Evolutionary conservation across 208 protist species (phyloP).

Genomic region (Trichomonas gallinae): DNA sequence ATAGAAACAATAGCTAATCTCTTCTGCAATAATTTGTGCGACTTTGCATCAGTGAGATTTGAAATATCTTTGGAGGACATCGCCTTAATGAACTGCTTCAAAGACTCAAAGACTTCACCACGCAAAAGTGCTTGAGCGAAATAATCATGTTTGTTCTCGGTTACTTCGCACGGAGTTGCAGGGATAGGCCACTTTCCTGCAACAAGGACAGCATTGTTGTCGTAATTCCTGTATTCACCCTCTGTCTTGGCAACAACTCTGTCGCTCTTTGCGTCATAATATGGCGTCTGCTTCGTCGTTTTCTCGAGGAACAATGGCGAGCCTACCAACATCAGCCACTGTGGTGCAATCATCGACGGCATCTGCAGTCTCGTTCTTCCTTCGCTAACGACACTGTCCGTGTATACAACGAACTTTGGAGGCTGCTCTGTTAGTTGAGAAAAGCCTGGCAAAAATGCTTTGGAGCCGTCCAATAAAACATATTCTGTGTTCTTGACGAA

Average conservation of each 20-base stretch:
- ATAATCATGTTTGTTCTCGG: not conserved
- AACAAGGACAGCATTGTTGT: not conserved
- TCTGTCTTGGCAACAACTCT: not conserved
- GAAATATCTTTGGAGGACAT: not conserved
- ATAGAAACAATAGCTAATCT: not conserved
- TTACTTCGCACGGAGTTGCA: not conserved
- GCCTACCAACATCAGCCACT: not conserved
- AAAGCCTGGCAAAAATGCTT: not conserved
- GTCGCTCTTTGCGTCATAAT: not conserved
- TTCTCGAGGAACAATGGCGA: not conserved
- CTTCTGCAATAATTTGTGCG: not conserved
- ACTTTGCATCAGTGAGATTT: not conserved
- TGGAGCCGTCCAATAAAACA: not conserved
- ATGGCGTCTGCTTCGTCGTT: not conserved
- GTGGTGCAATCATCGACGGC: not conserved
- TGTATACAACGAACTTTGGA: not conserved
- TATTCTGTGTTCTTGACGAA: not conserved
- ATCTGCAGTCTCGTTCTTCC: not conserved
- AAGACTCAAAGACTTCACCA: not conserved
- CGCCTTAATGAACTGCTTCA: not conserved
- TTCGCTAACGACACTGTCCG: not conserved
- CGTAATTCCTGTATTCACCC: not conserved
- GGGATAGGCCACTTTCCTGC: not conserved
- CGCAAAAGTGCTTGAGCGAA: not conserved
- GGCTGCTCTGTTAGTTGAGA: not conserved